Conservation (phyloP, 1,284 basidiomycete genomes). For the Trichosporon ovoides region DNA sequence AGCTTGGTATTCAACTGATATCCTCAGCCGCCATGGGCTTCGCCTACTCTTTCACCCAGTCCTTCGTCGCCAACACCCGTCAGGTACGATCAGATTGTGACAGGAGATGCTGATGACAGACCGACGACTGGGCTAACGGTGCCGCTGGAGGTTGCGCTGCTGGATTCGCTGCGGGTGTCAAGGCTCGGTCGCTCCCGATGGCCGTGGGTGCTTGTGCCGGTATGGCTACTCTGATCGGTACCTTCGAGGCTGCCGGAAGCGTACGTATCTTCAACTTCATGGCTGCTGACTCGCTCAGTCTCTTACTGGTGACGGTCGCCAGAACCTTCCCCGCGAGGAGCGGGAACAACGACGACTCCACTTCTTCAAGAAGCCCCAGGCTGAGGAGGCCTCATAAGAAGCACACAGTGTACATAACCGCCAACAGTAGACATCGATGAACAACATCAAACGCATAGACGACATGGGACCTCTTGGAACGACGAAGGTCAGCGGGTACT, state of each 20-base stretch:
- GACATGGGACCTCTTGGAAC: no score
- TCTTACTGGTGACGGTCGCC: constrained; percentile 41
- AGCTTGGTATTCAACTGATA: not conserved
- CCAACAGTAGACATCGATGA: constrained; percentile 22
- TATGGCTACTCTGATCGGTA: constrained; percentile 73
- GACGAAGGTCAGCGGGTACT: no score
- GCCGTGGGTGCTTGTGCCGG: constrained; percentile 75
- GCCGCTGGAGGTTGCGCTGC: constrained; percentile 87
- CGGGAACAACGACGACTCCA: constrained; percentile 49
- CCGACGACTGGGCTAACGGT: constrained; percentile 76
- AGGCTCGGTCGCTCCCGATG: constrained; percentile 76
- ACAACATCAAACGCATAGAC: constrained; percentile 9
- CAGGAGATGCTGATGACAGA: constrained; percentile 39
- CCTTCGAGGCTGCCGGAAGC: constrained; percentile 73
- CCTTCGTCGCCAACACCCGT: constrained; percentile 72
- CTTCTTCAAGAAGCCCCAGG: constrained; percentile 52
- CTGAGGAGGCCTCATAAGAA: constrained; percentile 26
- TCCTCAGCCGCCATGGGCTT: constrained; percentile 79
- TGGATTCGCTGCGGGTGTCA: constrained; percentile 80
- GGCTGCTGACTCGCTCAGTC: not conserved
- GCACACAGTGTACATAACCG: constrained; percentile 5
- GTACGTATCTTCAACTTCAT: constrained; percentile 24
- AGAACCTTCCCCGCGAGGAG: constrained; percentile 45
- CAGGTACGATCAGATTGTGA: constrained; percentile 45
- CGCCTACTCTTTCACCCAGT: constrained; percentile 76